These are phyloP conservation scores for Kluyveromyces aestuarii DNA, from an alignment of 805 yeast species.

Conservation along the genomic window DNA sequence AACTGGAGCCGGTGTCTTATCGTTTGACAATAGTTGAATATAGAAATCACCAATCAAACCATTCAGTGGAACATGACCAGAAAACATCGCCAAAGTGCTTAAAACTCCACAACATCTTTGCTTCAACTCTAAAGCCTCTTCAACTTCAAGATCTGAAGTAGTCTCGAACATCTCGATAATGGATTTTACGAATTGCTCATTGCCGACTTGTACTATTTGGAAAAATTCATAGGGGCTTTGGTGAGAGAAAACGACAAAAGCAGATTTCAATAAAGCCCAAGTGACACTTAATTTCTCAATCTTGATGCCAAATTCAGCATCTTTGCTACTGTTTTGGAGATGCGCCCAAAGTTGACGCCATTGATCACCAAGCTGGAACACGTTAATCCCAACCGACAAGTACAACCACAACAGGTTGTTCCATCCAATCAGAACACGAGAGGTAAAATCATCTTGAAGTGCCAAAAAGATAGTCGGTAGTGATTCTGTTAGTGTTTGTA, in stretches of 20 bases:
- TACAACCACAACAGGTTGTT: conserved; percentile 59
- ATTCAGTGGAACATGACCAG: conserved; percentile 38
- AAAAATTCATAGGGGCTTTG: conserved; percentile 5
- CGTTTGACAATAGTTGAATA: conserved; percentile 20
- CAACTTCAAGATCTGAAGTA: conserved; percentile 13
- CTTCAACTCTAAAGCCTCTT: conserved; percentile 30
- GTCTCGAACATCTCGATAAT: conserved; percentile 15
- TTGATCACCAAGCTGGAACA: conserved; percentile 15
- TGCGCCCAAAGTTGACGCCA: conserved; percentile 13
- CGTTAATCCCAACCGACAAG: conserved; percentile 18
- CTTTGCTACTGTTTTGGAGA: conserved; percentile 7
- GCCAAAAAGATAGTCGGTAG: conserved; percentile 33
- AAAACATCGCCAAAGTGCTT: conserved; percentile 39
- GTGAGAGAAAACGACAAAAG: conserved; percentile 11
- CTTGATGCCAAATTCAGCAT: conserved; percentile 23
- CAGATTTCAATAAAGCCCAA: conserved; percentile 35
- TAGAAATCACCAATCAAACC: conserved; percentile 38
- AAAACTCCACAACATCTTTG: conserved; percentile 39
- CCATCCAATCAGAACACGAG: conserved; percentile 53
- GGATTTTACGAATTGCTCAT: conserved; percentile 20
- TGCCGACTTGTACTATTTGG: conserved; percentile 12
- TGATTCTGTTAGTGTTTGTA: conserved; percentile 11
- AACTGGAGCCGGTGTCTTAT: conserved; percentile 29
- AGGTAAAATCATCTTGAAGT: conserved; percentile 39
- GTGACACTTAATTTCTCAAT: conserved; percentile 33